These are phyloP conservation scores for Mycena maculata DNA, from an alignment of 768 basidiomycete species.

Conservation along the genomic window DNA sequence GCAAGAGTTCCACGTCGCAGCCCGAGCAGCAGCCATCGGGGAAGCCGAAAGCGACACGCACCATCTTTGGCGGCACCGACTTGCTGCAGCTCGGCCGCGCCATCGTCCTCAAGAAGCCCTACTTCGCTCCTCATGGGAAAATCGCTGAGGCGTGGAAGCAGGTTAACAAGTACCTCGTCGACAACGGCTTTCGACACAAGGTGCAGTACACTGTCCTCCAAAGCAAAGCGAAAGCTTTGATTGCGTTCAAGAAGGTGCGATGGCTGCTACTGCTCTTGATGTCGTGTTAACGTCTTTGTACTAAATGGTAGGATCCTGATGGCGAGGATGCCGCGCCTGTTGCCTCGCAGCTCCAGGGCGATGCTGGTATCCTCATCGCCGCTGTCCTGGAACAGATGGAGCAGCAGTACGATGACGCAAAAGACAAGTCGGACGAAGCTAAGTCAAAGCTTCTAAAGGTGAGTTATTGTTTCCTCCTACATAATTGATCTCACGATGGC, in stretches of 20 bases:
- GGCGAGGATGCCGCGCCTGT: not conserved
- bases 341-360: not conserved
- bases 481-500: not conserved
- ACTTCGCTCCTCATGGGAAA: not conserved
- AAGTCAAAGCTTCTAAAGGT: not conserved
- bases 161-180: not conserved
- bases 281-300: too few species aligned
- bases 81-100: not conserved
- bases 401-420: not conserved
- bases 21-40: too few species aligned
- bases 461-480: not conserved
- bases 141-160: not conserved
- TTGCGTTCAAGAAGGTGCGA: not conserved
- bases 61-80: not conserved
- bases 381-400: not conserved
- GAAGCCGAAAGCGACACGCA: too few species aligned
- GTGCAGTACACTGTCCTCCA: not conserved
- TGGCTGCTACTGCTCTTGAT: too few species aligned
- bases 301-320: not conserved
- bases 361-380: not conserved
- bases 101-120: not conserved
- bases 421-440: not conserved
- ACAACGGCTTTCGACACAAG: not conserved
- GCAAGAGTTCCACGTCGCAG: too few species aligned
- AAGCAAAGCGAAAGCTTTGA: not conserved